These are phyloP conservation scores for Toxoplasma gondii DNA, from an alignment of 169 alveolate species.

Conservation along the genomic window DNA sequence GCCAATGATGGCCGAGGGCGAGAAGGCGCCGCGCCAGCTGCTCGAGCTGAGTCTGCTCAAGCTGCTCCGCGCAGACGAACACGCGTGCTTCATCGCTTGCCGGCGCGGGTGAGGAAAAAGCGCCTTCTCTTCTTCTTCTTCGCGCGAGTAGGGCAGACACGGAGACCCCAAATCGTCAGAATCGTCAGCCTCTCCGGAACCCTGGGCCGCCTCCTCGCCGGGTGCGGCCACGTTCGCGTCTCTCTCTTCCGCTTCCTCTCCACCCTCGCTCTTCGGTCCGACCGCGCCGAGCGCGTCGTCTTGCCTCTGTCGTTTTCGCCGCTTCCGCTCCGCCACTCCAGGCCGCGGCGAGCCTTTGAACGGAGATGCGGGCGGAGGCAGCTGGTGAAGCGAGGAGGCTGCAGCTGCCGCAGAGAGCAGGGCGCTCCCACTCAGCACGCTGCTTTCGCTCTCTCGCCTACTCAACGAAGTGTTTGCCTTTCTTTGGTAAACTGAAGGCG, in stretches of 20 bases:
- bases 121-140: neutral
- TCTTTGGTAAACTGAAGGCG: neutral
- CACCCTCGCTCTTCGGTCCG: too few species aligned
- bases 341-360: neutral
- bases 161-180: neutral
- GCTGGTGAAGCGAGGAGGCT: neutral
- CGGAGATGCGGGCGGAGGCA: neutral
- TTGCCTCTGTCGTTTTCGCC: neutral
- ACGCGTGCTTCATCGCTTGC: neutral
- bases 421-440: neutral
- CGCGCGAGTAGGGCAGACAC: conserved; percentile 9
- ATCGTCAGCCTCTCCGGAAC: neutral
- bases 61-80: neutral
- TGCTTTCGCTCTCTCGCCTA: neutral
- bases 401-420: neutral
- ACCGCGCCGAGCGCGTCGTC: too few species aligned
- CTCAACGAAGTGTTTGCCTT: too few species aligned
- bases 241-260: too few species aligned
- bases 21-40: neutral
- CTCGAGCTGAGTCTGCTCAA: neutral
- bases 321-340: neutral
- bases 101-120: neutral
- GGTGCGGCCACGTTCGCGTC: too few species aligned
- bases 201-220: neutral
- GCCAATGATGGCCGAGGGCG: neutral